A percentile compares a stretch with the other conserved stretches of the same genome.
Evolutionary conservation across 164 flowering plant genomes (phyloP).

Genomic region (Chimonanthus praecox): DNA sequence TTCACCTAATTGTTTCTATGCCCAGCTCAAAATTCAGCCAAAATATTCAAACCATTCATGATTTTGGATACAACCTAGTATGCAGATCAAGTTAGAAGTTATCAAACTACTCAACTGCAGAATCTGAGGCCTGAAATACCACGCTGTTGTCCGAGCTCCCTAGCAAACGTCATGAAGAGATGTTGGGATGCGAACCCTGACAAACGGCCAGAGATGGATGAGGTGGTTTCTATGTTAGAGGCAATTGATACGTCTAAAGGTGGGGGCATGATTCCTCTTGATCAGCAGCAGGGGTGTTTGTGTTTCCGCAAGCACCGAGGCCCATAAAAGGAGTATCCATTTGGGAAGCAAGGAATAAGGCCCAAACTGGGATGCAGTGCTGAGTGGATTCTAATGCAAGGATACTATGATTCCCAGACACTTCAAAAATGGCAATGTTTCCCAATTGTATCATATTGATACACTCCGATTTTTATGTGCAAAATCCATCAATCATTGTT

Average conservation of each 20-base stretch:
- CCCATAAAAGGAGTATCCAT: conserved; percentile 34
- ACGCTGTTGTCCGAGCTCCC: conserved; percentile 85
- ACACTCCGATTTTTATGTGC: too few species aligned
- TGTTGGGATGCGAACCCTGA: conserved; percentile 97
- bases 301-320: conserved; percentile 77
- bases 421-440: too few species aligned
- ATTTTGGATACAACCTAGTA: not conserved
- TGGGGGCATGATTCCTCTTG: conserved; percentile 86
- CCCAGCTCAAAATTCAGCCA: not conserved
- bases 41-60: not conserved
- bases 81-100: not conserved
- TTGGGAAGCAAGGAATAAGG: not conserved
- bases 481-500: too few species aligned
- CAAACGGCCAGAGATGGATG: conserved; percentile 94
- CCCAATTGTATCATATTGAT: too few species aligned
- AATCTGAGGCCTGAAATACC: conserved; percentile 93
- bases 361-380: not conserved
- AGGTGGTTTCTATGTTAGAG: conserved; percentile 77
- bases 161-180: conserved; percentile 77
- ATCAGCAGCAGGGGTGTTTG: conserved; percentile 67
- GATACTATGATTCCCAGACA: not conserved
- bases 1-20: not conserved
- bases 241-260: conserved; percentile 85
- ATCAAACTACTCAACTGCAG: conserved; percentile 26
- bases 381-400: not conserved